Base-by-base conservation (phyloP, 176 grass and related monocot species). In the Otatea glauca region DNA sequence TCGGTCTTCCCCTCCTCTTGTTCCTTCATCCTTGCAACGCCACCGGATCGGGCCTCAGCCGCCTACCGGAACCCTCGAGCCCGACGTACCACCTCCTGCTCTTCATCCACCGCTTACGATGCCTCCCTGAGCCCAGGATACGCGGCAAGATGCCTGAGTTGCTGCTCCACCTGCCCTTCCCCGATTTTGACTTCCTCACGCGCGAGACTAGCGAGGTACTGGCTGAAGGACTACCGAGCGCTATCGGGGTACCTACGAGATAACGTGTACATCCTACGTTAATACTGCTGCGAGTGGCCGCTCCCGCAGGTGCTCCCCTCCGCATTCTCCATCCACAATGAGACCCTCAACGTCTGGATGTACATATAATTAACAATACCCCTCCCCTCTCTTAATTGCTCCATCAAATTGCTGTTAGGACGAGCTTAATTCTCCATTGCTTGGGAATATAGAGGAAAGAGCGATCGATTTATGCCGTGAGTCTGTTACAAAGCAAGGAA, bases 301-400 rank as follows among this genome's bases (percentile, higher is more conserved):
- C 76, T 97, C 64, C 91, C 77, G 77, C 89, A 97, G 92, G 92
- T 90, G 39, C 84, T 97, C 59, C 87, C 94, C 60, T 94, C 92
- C 86, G 84, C 80, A 55, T 97, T 97, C 90, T 81, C 94, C 76
- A 92, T 97, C 90, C 94, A 97, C 89, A 97, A 97, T 82, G 94
- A 97, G 88, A 97, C 94, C 65, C 87, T 94, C 85, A 97, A 94
- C 81, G 92, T 94, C 51, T 97, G 94, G 92, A 94, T 92, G 94
- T 97, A 81, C 77, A 89, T 86, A 3, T 51, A 41, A 32, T n/a
- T 49, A 17, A 68, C 63, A 29, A 6, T 29, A 29, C 29, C 29
- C 7, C 1, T 0, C 35, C 6, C 5, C 5, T n/a, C 21, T 18
- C 21, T 27, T 15, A 9, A 44, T 78, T 41, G 10, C 29, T 9